Evolutionary conservation across 768 basidiomycete species (phyloP).

Genomic region (Termitomyces sp.): DNA sequence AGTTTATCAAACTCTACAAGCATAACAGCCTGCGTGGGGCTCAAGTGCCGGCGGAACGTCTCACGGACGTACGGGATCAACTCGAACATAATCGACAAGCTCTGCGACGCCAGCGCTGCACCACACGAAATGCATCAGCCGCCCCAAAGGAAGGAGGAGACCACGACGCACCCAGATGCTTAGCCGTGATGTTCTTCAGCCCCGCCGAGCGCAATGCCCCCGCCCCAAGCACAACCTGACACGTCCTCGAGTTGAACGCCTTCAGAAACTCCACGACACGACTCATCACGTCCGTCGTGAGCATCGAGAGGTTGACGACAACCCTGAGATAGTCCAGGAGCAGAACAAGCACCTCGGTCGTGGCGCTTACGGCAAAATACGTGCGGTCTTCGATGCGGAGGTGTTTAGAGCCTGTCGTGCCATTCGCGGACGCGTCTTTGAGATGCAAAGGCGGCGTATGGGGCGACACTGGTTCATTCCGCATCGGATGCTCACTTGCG

Average conservation of each 20-base stretch:
- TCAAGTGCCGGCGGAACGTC: slow-evolving; percentile 89
- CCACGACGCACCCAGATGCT: slow-evolving; percentile 73
- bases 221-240: slow-evolving; percentile 96
- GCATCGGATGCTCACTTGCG: slow-evolving; percentile 18
- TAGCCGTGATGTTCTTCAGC: slow-evolving; percentile 96
- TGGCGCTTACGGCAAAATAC: slow-evolving; percentile 86
- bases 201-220: slow-evolving; percentile 99
- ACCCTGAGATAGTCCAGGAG: slow-evolving; percentile 84
- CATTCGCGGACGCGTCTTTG: not conserved
- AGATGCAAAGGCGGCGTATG: not conserved
- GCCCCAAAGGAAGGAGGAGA: not conserved
- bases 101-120: slow-evolving; percentile 91
- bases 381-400: slow-evolving; percentile 76
- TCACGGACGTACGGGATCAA: slow-evolving; percentile 96
- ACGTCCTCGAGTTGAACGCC: slow-evolving; percentile 96
- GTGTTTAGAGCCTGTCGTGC: slow-evolving; percentile 41
- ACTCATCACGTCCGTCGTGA: slow-evolving; percentile 95
- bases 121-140: not conserved
- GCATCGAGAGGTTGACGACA: slow-evolving; percentile 79
- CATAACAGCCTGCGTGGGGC: slow-evolving; percentile 93
- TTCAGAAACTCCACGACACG: slow-evolving; percentile 94
- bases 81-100: slow-evolving; percentile 88
- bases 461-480: not conserved
- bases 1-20: slow-evolving; percentile 97
- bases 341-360: slow-evolving; percentile 64